Evolutionary conservation across 2,329 filamentous ascomycete species (phyloP), one percentile per base, ranked within the genome.

Genomic region (Arthroderma uncinatum): DNA sequence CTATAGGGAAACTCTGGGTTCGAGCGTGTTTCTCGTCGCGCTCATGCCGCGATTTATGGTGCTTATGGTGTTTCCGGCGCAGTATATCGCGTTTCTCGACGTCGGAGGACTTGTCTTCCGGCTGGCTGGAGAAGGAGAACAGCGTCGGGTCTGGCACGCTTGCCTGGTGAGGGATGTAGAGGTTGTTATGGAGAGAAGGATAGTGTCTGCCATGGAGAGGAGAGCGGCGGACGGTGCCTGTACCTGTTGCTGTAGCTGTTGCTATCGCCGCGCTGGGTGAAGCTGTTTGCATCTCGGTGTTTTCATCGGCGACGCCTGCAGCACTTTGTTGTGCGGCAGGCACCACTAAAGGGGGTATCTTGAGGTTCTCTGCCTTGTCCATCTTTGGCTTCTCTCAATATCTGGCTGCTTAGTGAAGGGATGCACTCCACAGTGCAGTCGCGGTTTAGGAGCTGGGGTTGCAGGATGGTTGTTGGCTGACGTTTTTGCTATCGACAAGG

Each of bases 221-320:
- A 28, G 47, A 50, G 23, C 23, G 34, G 34, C 34, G 34, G 14
- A 9, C 9, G 2, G 34, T 37, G 3, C 4, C 9, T 12, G 34
- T 37, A 10, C 4, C 34, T 12, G 34, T 5, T 3, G 47, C 47
- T 50, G 40, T 9, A 14, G 40, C 28, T 23, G 40, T 36, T 23
- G 55, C 50, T 16, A n/a, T n/a, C n/a, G n/a, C n/a, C n/a, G n/a
- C n/a, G 55, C 36, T 8, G 44, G 40, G n/a, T 34, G 56, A 57
- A 54, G 52, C 52, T 39, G 52, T 28, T 39, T 57, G 47, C 47
- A 50, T 50, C 47, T 50, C 28, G 23, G 12, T 50, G 47, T 19
- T 16, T 10, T 48, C 47, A 50, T 50, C 47, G 28, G 47, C 21
- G 25, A 2, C 12, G 40, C 21, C 19, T 47, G 9, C 39, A 21